Evolutionary conservation across 2,329 filamentous ascomycete species (phyloP).

Genomic region (Corniculantispora saksenae): DNA sequence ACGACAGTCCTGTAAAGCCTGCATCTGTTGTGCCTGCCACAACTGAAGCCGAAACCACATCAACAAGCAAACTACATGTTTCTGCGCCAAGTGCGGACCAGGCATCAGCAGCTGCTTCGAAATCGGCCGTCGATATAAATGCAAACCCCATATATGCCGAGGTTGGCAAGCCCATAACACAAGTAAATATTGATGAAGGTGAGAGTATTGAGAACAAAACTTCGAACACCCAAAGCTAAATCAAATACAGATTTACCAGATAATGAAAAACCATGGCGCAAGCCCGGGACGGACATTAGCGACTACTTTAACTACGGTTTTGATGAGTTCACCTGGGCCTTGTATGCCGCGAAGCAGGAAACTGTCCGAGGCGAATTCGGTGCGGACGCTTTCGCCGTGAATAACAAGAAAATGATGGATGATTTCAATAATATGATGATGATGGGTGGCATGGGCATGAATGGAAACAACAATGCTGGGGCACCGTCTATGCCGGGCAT

Average conservation of each 20-base stretch:
- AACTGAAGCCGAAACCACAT: slow-evolving; percentile 40
- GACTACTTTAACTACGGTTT: slow-evolving; percentile 99
- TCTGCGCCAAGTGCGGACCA: slow-evolving; percentile 49
- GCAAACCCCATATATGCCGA: slow-evolving; percentile 76
- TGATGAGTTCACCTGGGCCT: slow-evolving; percentile 96
- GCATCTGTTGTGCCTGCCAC: slow-evolving; percentile 44
- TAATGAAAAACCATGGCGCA: slow-evolving; percentile 91
- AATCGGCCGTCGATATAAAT: slow-evolving; percentile 83
- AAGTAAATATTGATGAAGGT: slow-evolving; percentile 72
- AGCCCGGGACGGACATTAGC: slow-evolving; percentile 89
- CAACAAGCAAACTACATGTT: slow-evolving; percentile 31
- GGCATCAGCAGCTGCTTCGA: slow-evolving; percentile 67
- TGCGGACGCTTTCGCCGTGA: slow-evolving; percentile 62
- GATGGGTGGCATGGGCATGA: slow-evolving; percentile 47
- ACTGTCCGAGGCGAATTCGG: slow-evolving; percentile 74
- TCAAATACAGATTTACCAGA: slow-evolving; percentile 62
- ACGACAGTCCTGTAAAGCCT: slow-evolving; percentile 50
- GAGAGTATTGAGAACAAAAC: slow-evolving; percentile 12
- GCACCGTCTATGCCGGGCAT: slow-evolving; percentile 53
- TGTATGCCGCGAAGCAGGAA: slow-evolving; percentile 89
- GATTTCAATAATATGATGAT: slow-evolving; percentile 71
- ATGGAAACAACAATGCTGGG: slow-evolving; percentile 35
- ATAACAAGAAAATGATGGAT: slow-evolving; percentile 78
- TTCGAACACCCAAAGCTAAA: slow-evolving; percentile 10
- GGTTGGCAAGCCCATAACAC: slow-evolving; percentile 79